Conservation (phyloP, 1,284 basidiomycete species). For the Schizopora paradoxa region DNA sequence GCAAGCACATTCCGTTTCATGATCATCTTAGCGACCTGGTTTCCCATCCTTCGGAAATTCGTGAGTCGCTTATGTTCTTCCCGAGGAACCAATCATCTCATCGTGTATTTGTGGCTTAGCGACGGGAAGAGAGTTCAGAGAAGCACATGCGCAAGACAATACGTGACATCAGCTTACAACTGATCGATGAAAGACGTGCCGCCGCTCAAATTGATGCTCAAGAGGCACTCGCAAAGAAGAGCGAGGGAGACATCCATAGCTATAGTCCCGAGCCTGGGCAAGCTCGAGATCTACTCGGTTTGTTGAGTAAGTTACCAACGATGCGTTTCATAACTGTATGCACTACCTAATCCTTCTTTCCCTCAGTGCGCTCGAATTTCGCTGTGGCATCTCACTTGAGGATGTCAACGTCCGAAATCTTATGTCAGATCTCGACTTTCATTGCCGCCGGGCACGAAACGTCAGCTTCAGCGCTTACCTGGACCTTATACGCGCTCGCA, state of each 20-base stretch:
- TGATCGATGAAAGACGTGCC: conserved; percentile 46
- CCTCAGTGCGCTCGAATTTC: conserved; percentile 54
- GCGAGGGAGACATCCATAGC: too few species aligned
- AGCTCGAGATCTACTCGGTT: conserved; percentile 44
- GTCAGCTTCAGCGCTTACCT: conserved; percentile 58
- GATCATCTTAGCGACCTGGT: conserved; percentile 55
- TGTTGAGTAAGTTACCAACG: conserved; percentile 49
- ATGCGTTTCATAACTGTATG: background rate
- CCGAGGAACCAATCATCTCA: background rate
- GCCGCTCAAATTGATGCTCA: conserved; percentile 26
- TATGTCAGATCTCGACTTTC: conserved; percentile 76
- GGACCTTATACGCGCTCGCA: conserved; percentile 67
- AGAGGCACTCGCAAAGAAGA: conserved; percentile 4
- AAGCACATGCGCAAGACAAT: conserved; percentile 42
- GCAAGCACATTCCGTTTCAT: conserved; percentile 46
- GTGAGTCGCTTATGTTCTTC: conserved; percentile 35
- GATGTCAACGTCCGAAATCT: conserved; percentile 61
- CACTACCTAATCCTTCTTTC: background rate
- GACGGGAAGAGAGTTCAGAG: conserved; percentile 38
- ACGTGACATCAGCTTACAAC: conserved; percentile 46
- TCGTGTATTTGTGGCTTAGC: conserved; percentile 25
- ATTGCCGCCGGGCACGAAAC: conserved; percentile 66
- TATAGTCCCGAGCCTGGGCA: conserved; percentile 25
- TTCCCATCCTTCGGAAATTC: conserved; percentile 50
- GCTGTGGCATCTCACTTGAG: conserved; percentile 43